Base-by-base conservation (phyloP, 2,329 filamentous ascomycete genomes). In the Colletotrichum agaves region DNA sequence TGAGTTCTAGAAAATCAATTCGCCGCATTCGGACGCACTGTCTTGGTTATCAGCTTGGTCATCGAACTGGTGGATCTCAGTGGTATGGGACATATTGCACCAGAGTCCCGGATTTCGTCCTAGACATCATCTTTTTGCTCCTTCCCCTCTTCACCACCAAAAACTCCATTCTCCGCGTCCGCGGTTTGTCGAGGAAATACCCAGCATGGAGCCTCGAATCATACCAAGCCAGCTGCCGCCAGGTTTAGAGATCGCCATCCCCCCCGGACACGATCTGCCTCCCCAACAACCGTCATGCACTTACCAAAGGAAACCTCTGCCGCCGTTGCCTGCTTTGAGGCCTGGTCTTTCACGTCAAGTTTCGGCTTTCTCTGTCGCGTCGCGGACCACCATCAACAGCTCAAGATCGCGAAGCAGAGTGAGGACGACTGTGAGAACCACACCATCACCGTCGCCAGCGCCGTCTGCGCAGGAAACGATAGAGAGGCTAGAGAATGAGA, bases 291-390 rank as follows among this genome's bases (percentile, higher is more conserved):
- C 68, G 8, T 39, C 66, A 15, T 44, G 47, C 23, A 61, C 49
- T n/a, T 76, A 77, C 61, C 63, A 71, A 41, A 72, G 52, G 43
- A 76, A 71, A 46, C 71, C 74, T 4, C 68, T 77, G 3, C 75
- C 75, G 15, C 72, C 73, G 5, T 55, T 74, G 8, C 75, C 75
- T 12, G 46, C 61, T 59, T 23, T 56, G 31, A 41, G 41, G 7
- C 65, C 65, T 13, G 55, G 50, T 2, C 23, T 60, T 31, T 60
- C 39, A n/a, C 66, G 56, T 17, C 57, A 69, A 33, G 39, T 69
- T 11, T 63, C 59, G n/a, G 52, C 47, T 11, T 47, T 37, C 46
- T 64, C 67, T 10, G 27, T 69, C 47, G 55, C 49, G 31, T 55
- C 61, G 11, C 46, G 35, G n/a, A 70, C 58, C 13, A 53, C 56